phyloP scores from a whole-genome alignment of 805 yeast species.

The Barnettozyma sucrosica region DNA sequence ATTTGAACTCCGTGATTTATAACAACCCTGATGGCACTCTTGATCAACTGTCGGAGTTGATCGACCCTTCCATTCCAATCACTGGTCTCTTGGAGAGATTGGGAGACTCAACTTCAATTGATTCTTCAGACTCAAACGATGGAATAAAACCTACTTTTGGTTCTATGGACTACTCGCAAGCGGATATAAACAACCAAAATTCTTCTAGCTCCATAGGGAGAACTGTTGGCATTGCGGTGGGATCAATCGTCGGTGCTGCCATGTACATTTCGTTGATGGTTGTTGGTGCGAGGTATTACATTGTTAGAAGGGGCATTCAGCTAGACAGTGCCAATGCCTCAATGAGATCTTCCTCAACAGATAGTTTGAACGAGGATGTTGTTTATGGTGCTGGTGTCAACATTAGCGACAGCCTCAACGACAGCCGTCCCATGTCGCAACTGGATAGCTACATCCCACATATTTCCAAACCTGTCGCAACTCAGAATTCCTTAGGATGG shows the following conservation, averaged over 20 bases:
- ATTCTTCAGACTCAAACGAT: slow-evolving; percentile 14
- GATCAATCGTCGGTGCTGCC: slow-evolving; percentile 73
- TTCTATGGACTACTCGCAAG: slow-evolving; percentile 26
- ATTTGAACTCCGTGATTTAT: slow-evolving; percentile 55
- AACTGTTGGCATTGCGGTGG: slow-evolving; percentile 75
- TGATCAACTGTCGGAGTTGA: slow-evolving; percentile 53
- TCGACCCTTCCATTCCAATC: slow-evolving; percentile 66
- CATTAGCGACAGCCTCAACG: not conserved
- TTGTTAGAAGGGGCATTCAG: slow-evolving; percentile 21
- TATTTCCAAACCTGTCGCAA: slow-evolving; percentile 65
- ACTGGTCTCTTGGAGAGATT: slow-evolving; percentile 33
- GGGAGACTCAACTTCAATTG: slow-evolving; percentile 7
- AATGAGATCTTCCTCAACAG: slow-evolving; percentile 14
- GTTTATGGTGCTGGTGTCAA: slow-evolving; percentile 22
- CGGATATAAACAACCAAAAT: slow-evolving; percentile 9
- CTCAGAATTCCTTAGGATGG: slow-evolving; percentile 74
- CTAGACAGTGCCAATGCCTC: slow-evolving; percentile 16
- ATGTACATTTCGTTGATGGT: slow-evolving; percentile 58
- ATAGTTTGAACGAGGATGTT: slow-evolving; percentile 13
- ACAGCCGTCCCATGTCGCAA: slow-evolving; percentile 19
- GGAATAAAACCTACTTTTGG: slow-evolving; percentile 21
- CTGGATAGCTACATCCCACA: slow-evolving; percentile 33
- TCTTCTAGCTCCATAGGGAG: slow-evolving; percentile 28
- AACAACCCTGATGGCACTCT: slow-evolving; percentile 50
- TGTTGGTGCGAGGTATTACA: slow-evolving; percentile 46